Percentiles rank a stretch among this genome's conserved stretches.
Conservation (phyloP, 768 basidiomycete genomes). For the Tulasnella calospora region DNA sequence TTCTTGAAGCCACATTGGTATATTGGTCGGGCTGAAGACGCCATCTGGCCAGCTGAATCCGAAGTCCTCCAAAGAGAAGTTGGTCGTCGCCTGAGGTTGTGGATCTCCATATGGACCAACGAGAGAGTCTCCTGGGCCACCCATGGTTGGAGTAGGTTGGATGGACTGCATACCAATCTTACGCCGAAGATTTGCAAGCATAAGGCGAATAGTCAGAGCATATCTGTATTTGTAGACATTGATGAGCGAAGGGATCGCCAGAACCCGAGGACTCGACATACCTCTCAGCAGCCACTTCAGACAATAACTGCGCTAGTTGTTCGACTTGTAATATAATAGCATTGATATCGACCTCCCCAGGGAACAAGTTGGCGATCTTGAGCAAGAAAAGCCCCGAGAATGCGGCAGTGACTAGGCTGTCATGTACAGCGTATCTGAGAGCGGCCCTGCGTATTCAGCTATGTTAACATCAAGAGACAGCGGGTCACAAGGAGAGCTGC, state of each 20-base stretch:
- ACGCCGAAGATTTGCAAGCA: constrained; percentile 86
- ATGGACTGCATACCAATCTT: constrained; percentile 56
- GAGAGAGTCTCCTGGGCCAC: constrained; percentile 31
- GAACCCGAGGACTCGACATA: constrained; percentile 33
- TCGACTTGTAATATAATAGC: constrained; percentile 80
- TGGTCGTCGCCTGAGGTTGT: constrained; percentile 21
- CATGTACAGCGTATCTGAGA: constrained; percentile 89
- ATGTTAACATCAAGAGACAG: background rate
- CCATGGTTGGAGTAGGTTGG: constrained; percentile 38
- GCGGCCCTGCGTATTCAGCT: constrained; percentile 56
- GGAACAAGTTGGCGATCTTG: constrained; percentile 93
- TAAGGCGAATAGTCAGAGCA: constrained; percentile 83
- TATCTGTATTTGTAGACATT: constrained; percentile 47
- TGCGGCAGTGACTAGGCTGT: constrained; percentile 84
- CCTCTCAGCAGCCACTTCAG: constrained; percentile 92
- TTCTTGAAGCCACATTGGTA: constrained; percentile 91
- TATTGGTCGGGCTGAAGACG: constrained; percentile 68
- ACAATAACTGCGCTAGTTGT: constrained; percentile 82
- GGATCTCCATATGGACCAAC: constrained; percentile 19
- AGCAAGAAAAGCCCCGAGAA: constrained; percentile 88
- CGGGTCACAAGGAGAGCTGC: constrained; percentile 28
- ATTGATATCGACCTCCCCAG: constrained; percentile 70
- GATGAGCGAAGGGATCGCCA: background rate
- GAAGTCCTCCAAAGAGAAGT: constrained; percentile 77
- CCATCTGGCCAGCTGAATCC: constrained; percentile 65